phyloP scores from a whole-genome alignment of 208 protist genomes.

The Leishmania turanica region DNA sequence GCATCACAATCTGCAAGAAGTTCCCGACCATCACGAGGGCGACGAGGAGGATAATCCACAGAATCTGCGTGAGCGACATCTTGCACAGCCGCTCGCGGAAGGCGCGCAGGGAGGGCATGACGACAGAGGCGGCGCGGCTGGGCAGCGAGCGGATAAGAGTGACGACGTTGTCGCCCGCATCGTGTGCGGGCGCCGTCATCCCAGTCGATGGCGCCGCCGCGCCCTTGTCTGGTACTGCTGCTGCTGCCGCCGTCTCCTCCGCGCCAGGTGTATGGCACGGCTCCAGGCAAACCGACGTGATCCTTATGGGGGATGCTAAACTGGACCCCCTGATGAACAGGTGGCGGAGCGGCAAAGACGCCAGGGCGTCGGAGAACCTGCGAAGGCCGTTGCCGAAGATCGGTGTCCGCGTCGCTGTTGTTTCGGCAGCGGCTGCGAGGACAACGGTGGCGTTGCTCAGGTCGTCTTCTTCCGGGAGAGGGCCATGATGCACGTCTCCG shows the following conservation, averaged over 20 bases:
- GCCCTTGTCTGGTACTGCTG: neutral
- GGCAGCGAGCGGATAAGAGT: neutral
- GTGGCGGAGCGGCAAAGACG: neutral
- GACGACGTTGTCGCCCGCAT: neutral
- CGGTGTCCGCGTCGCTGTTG: neutral
- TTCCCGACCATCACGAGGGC: conserved; percentile 71
- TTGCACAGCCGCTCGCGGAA: conserved; percentile 18
- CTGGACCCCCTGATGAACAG: neutral
- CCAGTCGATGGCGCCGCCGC: neutral
- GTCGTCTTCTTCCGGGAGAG: neutral
- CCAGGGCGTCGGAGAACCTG: neutral
- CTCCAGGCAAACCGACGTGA: neutral
- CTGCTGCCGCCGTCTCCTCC: neutral
- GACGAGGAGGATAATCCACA: conserved; percentile 56
- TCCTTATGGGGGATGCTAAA: neutral
- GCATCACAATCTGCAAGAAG: conserved; percentile 83
- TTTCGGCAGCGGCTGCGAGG: neutral
- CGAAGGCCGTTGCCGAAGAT: neutral
- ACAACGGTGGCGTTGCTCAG: neutral
- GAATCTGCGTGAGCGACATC: conserved; percentile 41
- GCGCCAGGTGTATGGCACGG: neutral
- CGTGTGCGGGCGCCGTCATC: neutral
- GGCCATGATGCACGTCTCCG: neutral
- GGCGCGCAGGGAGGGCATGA: conserved; percentile 5
- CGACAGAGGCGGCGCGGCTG: neutral